Conservation (phyloP, 2,329 filamentous ascomycete species). For the Alternaria triticina region DNA sequence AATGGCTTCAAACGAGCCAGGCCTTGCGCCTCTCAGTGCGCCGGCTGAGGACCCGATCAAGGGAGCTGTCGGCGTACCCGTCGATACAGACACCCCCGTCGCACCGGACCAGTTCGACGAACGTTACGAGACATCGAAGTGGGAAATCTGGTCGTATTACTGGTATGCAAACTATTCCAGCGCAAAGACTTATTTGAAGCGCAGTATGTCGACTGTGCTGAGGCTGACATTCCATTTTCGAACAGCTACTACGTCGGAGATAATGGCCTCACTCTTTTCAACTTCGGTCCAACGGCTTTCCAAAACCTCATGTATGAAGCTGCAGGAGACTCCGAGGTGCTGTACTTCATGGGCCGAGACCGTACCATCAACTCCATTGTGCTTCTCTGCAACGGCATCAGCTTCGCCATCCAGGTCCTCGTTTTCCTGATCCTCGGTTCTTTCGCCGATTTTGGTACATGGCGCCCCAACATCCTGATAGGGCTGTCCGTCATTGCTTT, state of each 20-base stretch:
- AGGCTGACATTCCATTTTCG: conserved; percentile 3
- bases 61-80: conserved; percentile 24
- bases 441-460: conserved; percentile 69
- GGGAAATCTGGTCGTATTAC: conserved; percentile 66
- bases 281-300: conserved; percentile 56
- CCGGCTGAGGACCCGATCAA: conserved; percentile 27
- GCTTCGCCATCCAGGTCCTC: conserved; percentile 70
- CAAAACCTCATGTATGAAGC: conserved; percentile 70
- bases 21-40: conserved; percentile 29
- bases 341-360: conserved; percentile 62
- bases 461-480: conserved; percentile 64
- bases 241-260: conserved; percentile 69
- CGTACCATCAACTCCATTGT: conserved; percentile 55
- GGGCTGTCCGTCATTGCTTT: conserved; percentile 58
- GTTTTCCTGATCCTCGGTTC: conserved; percentile 61
- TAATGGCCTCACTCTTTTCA: conserved; percentile 67
- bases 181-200: not conserved
- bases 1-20: conserved; percentile 32
- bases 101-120: conserved; percentile 63
- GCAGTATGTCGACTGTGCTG: not conserved
- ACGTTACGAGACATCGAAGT: conserved; percentile 57
- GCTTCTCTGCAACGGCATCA: conserved; percentile 69
- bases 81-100: conserved; percentile 50
- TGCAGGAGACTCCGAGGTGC: conserved; percentile 59
- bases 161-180: conserved; percentile 36